These are phyloP conservation scores for Penicillium pulvis DNA, from an alignment of 495 filamentous ascomycete species.

Conservation along the genomic window DNA sequence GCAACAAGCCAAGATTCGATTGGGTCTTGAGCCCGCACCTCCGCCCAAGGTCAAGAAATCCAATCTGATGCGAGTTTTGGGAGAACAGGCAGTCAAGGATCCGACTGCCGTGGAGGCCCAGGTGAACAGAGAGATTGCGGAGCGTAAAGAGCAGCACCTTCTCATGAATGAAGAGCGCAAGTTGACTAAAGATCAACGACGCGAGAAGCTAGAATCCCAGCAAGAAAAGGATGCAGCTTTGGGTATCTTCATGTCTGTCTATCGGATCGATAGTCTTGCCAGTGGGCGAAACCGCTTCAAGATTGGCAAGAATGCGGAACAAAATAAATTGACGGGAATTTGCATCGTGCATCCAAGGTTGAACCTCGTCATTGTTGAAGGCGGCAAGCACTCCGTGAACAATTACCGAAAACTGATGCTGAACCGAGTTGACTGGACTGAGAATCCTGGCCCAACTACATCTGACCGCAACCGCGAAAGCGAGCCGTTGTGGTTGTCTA, in stretches of 20 bases:
- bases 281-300: slow-evolving; percentile 94
- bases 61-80: slow-evolving; percentile 97
- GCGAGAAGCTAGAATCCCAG: slow-evolving; percentile 80
- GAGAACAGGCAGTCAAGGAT: slow-evolving; percentile 95
- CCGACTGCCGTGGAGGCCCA: slow-evolving; percentile 95
- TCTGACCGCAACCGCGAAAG: slow-evolving; percentile 62
- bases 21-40: slow-evolving; percentile 85
- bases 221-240: slow-evolving; percentile 86
- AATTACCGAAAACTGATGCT: slow-evolving; percentile 90
- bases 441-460: slow-evolving; percentile 72
- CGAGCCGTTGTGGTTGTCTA: slow-evolving; percentile 69
- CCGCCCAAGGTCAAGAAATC: slow-evolving; percentile 93
- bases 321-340: slow-evolving; percentile 79
- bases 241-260: slow-evolving; percentile 81
- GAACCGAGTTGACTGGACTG: slow-evolving; percentile 91
- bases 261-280: slow-evolving; percentile 82
- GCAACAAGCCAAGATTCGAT: slow-evolving; percentile 89
- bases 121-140: slow-evolving; percentile 87
- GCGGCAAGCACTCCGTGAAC: slow-evolving; percentile 75
- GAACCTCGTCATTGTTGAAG: slow-evolving; percentile 88
- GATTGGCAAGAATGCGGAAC: slow-evolving; percentile 87
- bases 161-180: slow-evolving; percentile 82
- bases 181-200: slow-evolving; percentile 84
- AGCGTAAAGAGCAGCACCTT: slow-evolving; percentile 76
- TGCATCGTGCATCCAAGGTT: slow-evolving; percentile 88